phyloP scores from a whole-genome alignment of 352 stramenopile genomes.

The Nothophytophthora sp. region DNA sequence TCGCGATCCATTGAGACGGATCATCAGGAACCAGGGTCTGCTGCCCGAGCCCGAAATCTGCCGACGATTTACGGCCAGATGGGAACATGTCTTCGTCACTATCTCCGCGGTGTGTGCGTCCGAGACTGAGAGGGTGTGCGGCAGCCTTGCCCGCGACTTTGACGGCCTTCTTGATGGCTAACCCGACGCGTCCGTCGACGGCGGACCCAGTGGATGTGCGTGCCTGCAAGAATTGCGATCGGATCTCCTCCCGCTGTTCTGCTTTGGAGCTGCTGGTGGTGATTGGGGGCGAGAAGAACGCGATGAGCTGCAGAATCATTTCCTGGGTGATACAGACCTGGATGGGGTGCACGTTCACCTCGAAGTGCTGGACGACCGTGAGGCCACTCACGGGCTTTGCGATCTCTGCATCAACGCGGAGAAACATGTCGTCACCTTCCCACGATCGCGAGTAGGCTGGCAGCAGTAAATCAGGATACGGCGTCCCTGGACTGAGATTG shows the following conservation, averaged over 20 bases:
- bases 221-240: constrained; percentile 61
- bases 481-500: constrained; percentile 72
- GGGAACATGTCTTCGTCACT: constrained; percentile 18
- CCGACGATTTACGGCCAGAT: constrained; percentile 12
- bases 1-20: constrained; percentile 39
- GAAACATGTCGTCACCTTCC: constrained; percentile 66
- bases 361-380: constrained; percentile 80
- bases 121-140: constrained; percentile 47
- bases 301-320: constrained; percentile 66
- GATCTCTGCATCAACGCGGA: constrained; percentile 77
- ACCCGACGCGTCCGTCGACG: constrained; percentile 42
- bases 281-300: constrained; percentile 49
- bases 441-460: constrained; percentile 42
- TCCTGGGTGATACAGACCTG: constrained; percentile 85
- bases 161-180: constrained; percentile 55
- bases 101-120: constrained; percentile 28
- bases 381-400: constrained; percentile 55
- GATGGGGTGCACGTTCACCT: constrained; percentile 86
- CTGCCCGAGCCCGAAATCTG: no score
- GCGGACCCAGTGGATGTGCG: constrained; percentile 13
- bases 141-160: constrained; percentile 68
- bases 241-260: constrained; percentile 56
- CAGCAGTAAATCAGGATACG: constrained; percentile 69
- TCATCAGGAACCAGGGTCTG: constrained; percentile 47
- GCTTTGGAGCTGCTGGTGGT: constrained; percentile 37